Conservation (phyloP, 2,329 filamentous ascomycete species). For the Coniochaeta ligniaria region DNA sequence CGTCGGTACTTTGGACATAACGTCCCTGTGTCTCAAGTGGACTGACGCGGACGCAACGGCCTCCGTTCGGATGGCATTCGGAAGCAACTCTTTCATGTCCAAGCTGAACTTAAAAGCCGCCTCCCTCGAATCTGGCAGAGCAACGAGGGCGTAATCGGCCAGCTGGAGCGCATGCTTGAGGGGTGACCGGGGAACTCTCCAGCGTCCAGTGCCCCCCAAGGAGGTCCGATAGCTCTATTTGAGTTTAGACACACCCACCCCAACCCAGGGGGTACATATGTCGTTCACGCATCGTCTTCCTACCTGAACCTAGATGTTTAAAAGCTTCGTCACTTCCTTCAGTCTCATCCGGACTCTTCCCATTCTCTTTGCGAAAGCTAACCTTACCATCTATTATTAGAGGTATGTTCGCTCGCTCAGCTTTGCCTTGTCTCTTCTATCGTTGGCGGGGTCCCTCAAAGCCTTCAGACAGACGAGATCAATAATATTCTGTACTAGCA, state of each 20-base stretch:
- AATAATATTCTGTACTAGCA: not conserved
- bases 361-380: no score
- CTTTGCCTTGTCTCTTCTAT: not conserved
- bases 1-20: not conserved
- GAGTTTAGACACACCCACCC: not conserved
- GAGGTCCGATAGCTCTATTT: not conserved
- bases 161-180: not conserved
- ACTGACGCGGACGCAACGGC: no score
- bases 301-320: not conserved
- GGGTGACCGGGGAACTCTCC: not conserved
- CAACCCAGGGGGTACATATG: not conserved
- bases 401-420: not conserved
- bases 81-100: no score
- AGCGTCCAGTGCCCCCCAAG: not conserved
- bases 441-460: not conserved
- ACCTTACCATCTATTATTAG: not conserved
- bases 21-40: no score
- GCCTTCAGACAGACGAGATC: not conserved
- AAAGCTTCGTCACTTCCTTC: not conserved
- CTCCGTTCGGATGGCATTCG: no score
- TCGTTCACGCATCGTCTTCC: not conserved
- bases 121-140: not conserved
- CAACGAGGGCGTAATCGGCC: not conserved
- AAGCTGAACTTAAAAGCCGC: not conserved
- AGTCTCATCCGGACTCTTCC: not conserved